These are phyloP conservation scores for Nidularia sp. DNA, from an alignment of 768 basidiomycete species.

Conservation along the genomic window DNA sequence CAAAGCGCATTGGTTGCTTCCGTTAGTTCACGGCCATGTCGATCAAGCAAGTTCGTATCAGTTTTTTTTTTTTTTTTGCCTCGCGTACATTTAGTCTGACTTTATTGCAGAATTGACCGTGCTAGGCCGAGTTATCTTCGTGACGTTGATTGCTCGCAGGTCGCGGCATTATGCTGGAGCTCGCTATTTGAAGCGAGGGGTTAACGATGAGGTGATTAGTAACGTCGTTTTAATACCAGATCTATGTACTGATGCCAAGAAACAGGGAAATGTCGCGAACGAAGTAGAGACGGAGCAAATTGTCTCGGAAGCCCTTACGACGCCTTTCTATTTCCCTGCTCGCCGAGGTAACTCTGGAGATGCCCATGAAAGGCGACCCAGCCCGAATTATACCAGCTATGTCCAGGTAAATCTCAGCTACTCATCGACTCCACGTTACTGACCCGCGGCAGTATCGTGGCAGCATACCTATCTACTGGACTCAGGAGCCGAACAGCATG, in stretches of 20 bases:
- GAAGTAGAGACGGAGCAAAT: slow-evolving; percentile 99
- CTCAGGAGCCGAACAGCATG: slow-evolving; percentile 88
- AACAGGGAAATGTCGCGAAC: slow-evolving; percentile 93
- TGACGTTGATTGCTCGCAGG: slow-evolving; percentile 91
- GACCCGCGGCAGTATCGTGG: slow-evolving; percentile 69
- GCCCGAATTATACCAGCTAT: slow-evolving; percentile 90
- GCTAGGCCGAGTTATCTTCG: slow-evolving; percentile 83
- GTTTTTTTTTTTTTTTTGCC: not conserved
- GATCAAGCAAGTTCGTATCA: slow-evolving; percentile 86
- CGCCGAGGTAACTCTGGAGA: slow-evolving; percentile 23
- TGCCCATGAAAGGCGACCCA: slow-evolving; percentile 48
- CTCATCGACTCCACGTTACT: not conserved
- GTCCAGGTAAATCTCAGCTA: slow-evolving; percentile 59
- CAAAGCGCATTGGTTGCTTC: slow-evolving; percentile 80
- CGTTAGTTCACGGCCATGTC: slow-evolving; percentile 92
- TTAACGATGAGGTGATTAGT: slow-evolving; percentile 76
- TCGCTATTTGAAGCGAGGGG: slow-evolving; percentile 89
- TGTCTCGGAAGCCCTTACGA: slow-evolving; percentile 84
- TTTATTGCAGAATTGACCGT: slow-evolving; percentile 76
- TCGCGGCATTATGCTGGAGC: slow-evolving; percentile 96
- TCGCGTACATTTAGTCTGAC: not conserved
- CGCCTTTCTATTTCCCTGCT: slow-evolving; percentile 79
- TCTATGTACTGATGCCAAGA: not conserved
- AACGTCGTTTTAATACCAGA: not conserved
- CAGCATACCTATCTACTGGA: slow-evolving; percentile 96